A percentile compares a stretch with the other conserved stretches of the same genome.
Conservation (phyloP, 768 basidiomycete species). For the Mycena olivaceomarginata region DNA sequence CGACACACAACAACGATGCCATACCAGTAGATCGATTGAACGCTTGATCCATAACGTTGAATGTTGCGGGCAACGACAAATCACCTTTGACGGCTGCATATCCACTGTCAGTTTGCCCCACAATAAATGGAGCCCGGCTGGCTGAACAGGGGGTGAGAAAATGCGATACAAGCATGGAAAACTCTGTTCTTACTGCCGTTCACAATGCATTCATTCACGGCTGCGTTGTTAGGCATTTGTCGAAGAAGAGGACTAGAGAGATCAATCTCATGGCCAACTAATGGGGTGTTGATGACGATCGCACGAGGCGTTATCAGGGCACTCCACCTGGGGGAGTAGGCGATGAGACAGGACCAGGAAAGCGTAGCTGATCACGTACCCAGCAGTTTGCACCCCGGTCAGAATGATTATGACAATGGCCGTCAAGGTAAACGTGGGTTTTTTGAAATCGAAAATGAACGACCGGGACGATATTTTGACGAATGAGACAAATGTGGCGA, state of each 20-base stretch:
- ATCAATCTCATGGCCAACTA: slow-evolving; percentile 5
- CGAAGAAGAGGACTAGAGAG: slow-evolving; percentile 1
- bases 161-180: not conserved
- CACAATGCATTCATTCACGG: not conserved
- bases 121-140: not conserved
- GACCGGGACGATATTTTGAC: slow-evolving; percentile 1
- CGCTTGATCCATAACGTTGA: slow-evolving; percentile 21
- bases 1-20: not conserved
- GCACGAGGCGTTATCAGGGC: not conserved
- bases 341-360: not conserved
- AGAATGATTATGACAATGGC: slow-evolving; percentile 9
- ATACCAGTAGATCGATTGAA: slow-evolving; percentile 2
- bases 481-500: not conserved
- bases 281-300: not conserved
- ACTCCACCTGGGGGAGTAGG: not conserved
- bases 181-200: not conserved
- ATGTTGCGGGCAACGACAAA: not conserved
- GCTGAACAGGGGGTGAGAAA: not conserved
- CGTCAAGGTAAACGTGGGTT: not conserved
- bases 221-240: not conserved
- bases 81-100: not conserved
- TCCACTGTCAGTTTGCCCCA: slow-evolving; percentile 15
- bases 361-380: not conserved
- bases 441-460: not conserved
- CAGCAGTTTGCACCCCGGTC: not conserved